phyloP scores from a whole-genome alignment of 2,329 filamentous ascomycete species.

The Calonectria multiphialidica region DNA sequence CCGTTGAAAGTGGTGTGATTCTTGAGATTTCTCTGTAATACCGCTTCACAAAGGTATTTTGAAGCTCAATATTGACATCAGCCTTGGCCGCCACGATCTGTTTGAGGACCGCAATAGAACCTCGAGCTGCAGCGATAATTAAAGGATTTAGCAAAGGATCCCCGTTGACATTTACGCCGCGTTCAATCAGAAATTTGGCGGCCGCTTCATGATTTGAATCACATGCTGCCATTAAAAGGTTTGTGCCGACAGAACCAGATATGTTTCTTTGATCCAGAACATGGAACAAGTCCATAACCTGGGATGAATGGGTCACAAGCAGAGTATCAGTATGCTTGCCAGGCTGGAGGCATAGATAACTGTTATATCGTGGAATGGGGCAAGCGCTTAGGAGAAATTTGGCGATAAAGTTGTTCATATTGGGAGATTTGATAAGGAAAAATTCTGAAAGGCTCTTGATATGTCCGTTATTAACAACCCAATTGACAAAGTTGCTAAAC shows the following conservation, averaged over 20 bases:
- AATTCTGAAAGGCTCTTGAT: not conserved
- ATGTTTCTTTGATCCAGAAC: not conserved
- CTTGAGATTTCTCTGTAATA: no score
- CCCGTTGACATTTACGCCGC: not conserved
- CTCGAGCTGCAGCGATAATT: not conserved
- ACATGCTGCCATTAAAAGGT: not conserved
- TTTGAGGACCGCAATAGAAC: not conserved
- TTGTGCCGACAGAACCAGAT: not conserved
- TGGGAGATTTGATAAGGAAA: not conserved
- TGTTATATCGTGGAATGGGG: accelerated
- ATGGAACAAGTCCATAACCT: not conserved
- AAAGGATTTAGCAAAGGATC: not conserved
- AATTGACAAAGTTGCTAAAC: not conserved
- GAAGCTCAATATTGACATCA: not conserved
- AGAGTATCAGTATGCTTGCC: no score
- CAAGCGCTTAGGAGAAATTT: not conserved
- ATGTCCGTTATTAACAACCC: not conserved
- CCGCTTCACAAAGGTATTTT: accelerated
- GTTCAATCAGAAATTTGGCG: not conserved
- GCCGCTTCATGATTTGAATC: not conserved
- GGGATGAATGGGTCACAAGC: not conserved
- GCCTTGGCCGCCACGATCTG: not conserved
- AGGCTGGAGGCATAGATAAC: not conserved
- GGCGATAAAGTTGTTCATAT: not conserved
- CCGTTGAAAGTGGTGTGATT: not conserved